Evolutionary conservation across 2,329 filamentous ascomycete species (phyloP).

Genomic region (Orbilia ellipsospora): DNA sequence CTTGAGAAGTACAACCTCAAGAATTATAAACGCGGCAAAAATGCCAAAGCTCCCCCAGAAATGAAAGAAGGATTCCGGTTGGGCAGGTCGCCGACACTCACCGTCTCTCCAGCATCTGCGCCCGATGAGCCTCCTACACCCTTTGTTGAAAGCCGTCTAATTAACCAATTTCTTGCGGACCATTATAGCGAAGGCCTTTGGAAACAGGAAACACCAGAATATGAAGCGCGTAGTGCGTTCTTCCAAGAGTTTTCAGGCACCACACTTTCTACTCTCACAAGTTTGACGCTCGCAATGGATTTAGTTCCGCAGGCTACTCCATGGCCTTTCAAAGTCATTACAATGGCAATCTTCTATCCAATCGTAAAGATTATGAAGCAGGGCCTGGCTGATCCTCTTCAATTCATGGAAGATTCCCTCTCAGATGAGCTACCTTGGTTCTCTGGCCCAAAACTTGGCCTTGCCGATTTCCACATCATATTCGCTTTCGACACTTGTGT

Average conservation of each 20-base stretch:
- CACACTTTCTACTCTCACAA: conserved; percentile 25
- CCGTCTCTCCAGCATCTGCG: conserved; percentile 35
- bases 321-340: conserved; percentile 42
- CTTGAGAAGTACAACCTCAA: conserved; percentile 48
- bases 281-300: conserved; percentile 33
- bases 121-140: conserved; percentile 43
- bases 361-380: conserved; percentile 24
- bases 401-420: conserved; percentile 43
- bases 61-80: conserved; percentile 51
- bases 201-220: conserved; percentile 15
- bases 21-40: conserved; percentile 16
- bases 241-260: conserved; percentile 44
- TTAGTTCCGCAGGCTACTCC: conserved; percentile 43
- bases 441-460: conserved; percentile 34
- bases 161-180: conserved; percentile 42
- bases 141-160: conserved; percentile 42
- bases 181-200: conserved; percentile 39
- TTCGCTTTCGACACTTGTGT: conserved; percentile 44
- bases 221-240: conserved; percentile 32
- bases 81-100: conserved; percentile 40
- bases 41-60: conserved; percentile 27
- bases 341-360: conserved; percentile 37
- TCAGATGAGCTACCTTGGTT: conserved; percentile 48
- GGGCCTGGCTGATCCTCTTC: conserved; percentile 18
- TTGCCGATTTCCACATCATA: conserved; percentile 46